phyloP scores from a whole-genome alignment of 495 filamentous ascomycete genomes.

The Poronia punctata region DNA sequence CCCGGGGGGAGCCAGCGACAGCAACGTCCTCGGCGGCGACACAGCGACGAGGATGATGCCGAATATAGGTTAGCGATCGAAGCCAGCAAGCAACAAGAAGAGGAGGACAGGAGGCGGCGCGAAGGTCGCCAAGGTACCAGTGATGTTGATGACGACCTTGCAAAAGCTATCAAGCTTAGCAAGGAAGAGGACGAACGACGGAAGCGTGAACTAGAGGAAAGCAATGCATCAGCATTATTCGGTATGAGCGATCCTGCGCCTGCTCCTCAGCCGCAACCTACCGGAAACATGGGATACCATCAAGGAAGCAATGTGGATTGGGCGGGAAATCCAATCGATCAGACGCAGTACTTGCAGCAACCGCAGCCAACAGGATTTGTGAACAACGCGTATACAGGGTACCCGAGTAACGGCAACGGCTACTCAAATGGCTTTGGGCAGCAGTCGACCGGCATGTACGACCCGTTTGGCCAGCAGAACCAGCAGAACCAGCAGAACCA shows the following conservation, averaged over 20 bases:
- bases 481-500: constrained; percentile 58
- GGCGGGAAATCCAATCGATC: constrained; percentile 86
- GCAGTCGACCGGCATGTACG: constrained; percentile 31
- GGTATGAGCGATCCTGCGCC: constrained; percentile 63
- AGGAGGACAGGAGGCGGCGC: constrained; percentile 75
- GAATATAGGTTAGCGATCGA: constrained; percentile 92
- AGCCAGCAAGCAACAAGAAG: constrained; percentile 91
- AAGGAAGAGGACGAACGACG: constrained; percentile 87
- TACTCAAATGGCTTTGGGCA: constrained; percentile 37
- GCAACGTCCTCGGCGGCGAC: constrained; percentile 36
- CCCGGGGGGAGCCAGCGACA: constrained; percentile 25
- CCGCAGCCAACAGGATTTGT: constrained; percentile 78
- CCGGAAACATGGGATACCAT: constrained; percentile 93
- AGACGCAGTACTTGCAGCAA: constrained; percentile 54
- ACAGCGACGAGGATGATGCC: constrained; percentile 77
- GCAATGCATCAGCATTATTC: constrained; percentile 78
- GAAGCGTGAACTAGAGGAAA: constrained; percentile 81
- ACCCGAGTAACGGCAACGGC: constrained; percentile 44
- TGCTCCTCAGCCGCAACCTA: constrained; percentile 62
- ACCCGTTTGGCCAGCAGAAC: constrained; percentile 51
- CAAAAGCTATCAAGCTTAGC: constrained; percentile 93
- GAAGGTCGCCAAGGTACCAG: constrained; percentile 61
- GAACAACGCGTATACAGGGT: constrained; percentile 76
- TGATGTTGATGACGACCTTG: constrained; percentile 76
- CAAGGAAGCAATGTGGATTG: constrained; percentile 94